Percentiles rank a stretch among this genome's conserved stretches.
Evolutionary conservation across 2,329 filamentous ascomycete genomes (phyloP).

Genomic region (Sporothrix humicola): DNA sequence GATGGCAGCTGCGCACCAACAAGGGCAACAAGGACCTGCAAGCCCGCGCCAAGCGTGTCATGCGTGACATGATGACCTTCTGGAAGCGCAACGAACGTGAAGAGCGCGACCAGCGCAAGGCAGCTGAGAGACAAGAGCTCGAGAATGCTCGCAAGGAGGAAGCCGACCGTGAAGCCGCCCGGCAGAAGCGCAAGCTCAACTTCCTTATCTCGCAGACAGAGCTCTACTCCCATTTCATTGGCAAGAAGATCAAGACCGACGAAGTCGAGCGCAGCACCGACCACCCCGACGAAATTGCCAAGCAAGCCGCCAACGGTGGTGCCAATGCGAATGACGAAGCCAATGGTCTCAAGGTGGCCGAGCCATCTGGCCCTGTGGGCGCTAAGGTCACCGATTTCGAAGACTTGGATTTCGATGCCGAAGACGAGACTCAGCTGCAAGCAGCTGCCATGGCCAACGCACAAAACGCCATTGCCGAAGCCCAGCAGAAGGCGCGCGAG

Average conservation of each 20-base stretch:
- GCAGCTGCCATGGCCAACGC: slow-evolving; percentile 93
- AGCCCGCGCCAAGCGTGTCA: slow-evolving; percentile 93
- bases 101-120: slow-evolving; percentile 90
- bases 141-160: slow-evolving; percentile 97
- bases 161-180: slow-evolving; percentile 94
- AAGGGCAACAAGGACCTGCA: slow-evolving; percentile 98
- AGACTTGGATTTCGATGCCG: slow-evolving; percentile 92
- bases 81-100: slow-evolving; percentile 99
- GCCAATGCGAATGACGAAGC: slow-evolving; percentile 41
- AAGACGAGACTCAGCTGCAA: slow-evolving; percentile 81
- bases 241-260: slow-evolving; percentile 98
- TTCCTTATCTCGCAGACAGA: slow-evolving; percentile 99
- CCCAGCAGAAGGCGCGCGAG: slow-evolving; percentile 86
- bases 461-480: slow-evolving; percentile 92
- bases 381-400: slow-evolving; percentile 91
- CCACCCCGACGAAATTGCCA: slow-evolving; percentile 71
- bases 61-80: slow-evolving; percentile 99
- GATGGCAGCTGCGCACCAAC: slow-evolving; percentile 97
- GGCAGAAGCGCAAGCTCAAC: slow-evolving; percentile 98
- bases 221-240: slow-evolving; percentile 98
- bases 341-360: slow-evolving; percentile 55
- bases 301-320: slow-evolving; percentile 47
- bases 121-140: slow-evolving; percentile 92
- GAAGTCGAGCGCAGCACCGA: slow-evolving; percentile 91
- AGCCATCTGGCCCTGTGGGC: slow-evolving; percentile 60